Percentiles rank a stretch among this genome's conserved stretches.
Conservation (phyloP, 495 filamentous ascomycete species). For the Penicillium paradoxum region DNA sequence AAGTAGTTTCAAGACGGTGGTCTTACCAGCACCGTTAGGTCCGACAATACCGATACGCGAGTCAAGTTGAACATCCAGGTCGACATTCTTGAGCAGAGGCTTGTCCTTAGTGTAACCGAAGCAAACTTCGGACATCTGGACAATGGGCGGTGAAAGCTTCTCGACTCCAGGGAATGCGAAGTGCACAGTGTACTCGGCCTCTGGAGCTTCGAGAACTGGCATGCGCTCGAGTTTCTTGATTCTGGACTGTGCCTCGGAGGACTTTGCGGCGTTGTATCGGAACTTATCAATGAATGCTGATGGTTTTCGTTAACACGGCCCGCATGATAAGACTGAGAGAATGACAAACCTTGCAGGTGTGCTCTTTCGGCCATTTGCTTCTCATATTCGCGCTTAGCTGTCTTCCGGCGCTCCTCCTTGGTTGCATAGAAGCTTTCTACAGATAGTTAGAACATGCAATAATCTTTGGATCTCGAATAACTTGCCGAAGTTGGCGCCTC, state of each 20-base stretch:
- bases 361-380: conserved; percentile 93
- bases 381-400: conserved; percentile 94
- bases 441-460: conserved; percentile 15
- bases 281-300: conserved; percentile 98
- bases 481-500: conserved; percentile 83
- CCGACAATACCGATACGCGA: conserved; percentile 98
- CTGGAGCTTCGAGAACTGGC: conserved; percentile 84
- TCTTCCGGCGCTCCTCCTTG: conserved; percentile 94
- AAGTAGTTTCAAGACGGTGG: conserved; percentile 89
- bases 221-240: conserved; percentile 99
- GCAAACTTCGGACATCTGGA: conserved; percentile 89
- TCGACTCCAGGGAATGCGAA: conserved; percentile 99
- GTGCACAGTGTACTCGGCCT: conserved; percentile 91
- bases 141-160: conserved; percentile 93
- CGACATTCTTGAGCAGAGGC: conserved; percentile 76
- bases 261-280: conserved; percentile 98
- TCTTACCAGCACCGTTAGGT: conserved; percentile 98
- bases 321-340: neutral
- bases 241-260: conserved; percentile 92
- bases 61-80: conserved; percentile 95
- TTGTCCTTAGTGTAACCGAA: conserved; percentile 86
- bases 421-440: conserved; percentile 93
- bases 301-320: conserved; percentile 7
- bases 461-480: neutral
- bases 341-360: conserved; percentile 62